A percentile compares a stretch with the other conserved stretches of the same genome.
Evolutionary conservation across 495 filamentous ascomycete genomes (phyloP).

Genomic region (Xylaria bambusicola): DNA sequence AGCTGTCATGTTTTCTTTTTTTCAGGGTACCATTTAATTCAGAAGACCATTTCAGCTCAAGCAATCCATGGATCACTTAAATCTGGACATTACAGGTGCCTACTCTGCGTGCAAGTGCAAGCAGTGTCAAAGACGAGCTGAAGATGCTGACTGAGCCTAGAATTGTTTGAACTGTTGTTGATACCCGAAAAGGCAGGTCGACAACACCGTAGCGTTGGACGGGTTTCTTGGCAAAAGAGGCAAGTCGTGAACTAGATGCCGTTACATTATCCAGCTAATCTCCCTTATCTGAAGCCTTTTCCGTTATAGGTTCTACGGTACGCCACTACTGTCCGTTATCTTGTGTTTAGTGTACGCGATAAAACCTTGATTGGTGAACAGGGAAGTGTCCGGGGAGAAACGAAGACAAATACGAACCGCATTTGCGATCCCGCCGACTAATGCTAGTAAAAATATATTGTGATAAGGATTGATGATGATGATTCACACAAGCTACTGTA

Average conservation of each 20-base stretch:
- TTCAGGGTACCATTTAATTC: too few relatives aligned
- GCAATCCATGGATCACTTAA: too few relatives aligned
- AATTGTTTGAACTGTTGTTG: neutral
- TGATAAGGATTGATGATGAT: too few relatives aligned
- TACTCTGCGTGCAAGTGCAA: too few relatives aligned
- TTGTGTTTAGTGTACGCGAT: neutral
- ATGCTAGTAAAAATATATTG: neutral
- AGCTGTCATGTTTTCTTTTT: too few relatives aligned
- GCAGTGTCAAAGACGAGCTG: too few relatives aligned
- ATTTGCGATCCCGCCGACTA: too few relatives aligned
- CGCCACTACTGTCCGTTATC: too few relatives aligned
- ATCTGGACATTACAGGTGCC: too few relatives aligned
- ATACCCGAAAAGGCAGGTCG: constrained; percentile 2
- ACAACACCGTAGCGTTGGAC: constrained; percentile 8
- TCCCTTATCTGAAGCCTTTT: constrained; percentile 1
- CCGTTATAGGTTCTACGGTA: too few relatives aligned
- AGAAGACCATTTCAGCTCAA: too few relatives aligned
- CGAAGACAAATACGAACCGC: neutral
- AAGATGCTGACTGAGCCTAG: too few relatives aligned
- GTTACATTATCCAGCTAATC: constrained; percentile 10
- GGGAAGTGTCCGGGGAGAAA: neutral
- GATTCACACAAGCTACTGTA: neutral
- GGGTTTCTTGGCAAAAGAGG: constrained; percentile 15
- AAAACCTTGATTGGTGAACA: neutral
- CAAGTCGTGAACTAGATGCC: constrained; percentile 5